phyloP scores from a whole-genome alignment of 139 green algal genomes.

The Auxenochlorella protothecoides region DNA sequence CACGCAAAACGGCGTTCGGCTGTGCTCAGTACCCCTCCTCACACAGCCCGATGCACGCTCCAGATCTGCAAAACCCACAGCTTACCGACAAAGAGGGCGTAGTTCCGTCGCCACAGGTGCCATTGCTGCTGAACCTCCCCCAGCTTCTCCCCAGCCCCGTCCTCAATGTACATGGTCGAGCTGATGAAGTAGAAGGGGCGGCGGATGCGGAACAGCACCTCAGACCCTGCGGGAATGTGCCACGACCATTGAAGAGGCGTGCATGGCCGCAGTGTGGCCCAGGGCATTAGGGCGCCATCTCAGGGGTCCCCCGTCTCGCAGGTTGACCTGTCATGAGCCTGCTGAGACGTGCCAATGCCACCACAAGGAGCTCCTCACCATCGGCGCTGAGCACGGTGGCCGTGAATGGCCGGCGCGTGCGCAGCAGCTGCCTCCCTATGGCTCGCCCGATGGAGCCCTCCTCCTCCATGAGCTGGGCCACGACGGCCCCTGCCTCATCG shows the following conservation, averaged over 20 bases:
- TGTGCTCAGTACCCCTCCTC: neutral
- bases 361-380: conserved; percentile 11
- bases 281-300: neutral
- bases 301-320: too few species aligned
- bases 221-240: conserved; percentile 19
- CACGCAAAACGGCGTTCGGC: too few species aligned
- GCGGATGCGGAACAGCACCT: conserved; percentile 63
- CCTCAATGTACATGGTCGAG: conserved; percentile 40
- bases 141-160: conserved; percentile 31
- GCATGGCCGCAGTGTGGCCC: neutral
- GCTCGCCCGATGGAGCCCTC: conserved; percentile 50
- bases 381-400: conserved; percentile 64
- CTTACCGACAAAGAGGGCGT: conserved; percentile 69
- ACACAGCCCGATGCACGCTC: neutral
- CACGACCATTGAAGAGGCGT: neutral
- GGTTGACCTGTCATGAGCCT: too few species aligned
- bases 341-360: too few species aligned
- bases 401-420: conserved; percentile 56
- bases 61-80: too few species aligned
- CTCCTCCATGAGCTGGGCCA: conserved; percentile 64
- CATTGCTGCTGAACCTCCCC: conserved; percentile 74
- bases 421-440: conserved; percentile 66
- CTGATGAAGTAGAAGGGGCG: conserved; percentile 75
- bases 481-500: conserved; percentile 43
- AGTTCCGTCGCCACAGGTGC: conserved; percentile 63